Conservation (phyloP, 176 grass and related monocot species). For the Ensete ventricosum region DNA sequence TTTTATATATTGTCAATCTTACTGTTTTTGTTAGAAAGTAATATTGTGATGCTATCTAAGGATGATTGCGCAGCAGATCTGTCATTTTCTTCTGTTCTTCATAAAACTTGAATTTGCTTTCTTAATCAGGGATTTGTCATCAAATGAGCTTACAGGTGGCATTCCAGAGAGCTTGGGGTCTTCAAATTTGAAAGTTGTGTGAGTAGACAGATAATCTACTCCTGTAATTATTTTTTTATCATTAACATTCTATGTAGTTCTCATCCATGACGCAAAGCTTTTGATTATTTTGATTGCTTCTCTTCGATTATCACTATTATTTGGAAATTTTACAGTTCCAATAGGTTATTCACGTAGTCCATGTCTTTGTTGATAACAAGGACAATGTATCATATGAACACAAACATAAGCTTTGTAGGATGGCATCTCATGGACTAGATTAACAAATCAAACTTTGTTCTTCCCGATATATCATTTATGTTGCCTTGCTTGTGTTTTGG, state of each 20-base stretch:
- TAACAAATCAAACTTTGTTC: too few relatives aligned
- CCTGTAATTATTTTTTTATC: slow-evolving; percentile 14
- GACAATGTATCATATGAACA: too few relatives aligned
- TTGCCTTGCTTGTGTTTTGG: too few relatives aligned
- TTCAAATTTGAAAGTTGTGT: slow-evolving; percentile 70
- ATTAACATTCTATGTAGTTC: neutral
- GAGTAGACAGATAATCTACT: slow-evolving; percentile 25
- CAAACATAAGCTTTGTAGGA: too few relatives aligned
- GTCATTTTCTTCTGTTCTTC: neutral
- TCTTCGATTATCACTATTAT: neutral
- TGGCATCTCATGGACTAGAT: too few relatives aligned
- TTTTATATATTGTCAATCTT: too few relatives aligned
- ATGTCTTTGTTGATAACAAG: too few relatives aligned
- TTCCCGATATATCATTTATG: too few relatives aligned
- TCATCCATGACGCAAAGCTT: neutral
- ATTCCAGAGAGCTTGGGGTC: slow-evolving; percentile 89
- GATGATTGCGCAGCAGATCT: neutral
- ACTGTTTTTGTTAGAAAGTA: neutral
- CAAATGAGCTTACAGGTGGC: slow-evolving; percentile 65
- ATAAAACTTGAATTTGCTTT: slow-evolving; percentile 12
- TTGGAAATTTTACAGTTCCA: too few relatives aligned
- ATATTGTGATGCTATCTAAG: neutral
- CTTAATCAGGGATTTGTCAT: slow-evolving; percentile 78
- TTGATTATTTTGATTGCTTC: neutral
- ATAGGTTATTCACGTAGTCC: too few relatives aligned